A percentile compares a stretch with the other conserved stretches of the same genome.
Evolutionary conservation across 345 rosid genomes (phyloP).

Genomic region (Hibiscus tridactylites): DNA sequence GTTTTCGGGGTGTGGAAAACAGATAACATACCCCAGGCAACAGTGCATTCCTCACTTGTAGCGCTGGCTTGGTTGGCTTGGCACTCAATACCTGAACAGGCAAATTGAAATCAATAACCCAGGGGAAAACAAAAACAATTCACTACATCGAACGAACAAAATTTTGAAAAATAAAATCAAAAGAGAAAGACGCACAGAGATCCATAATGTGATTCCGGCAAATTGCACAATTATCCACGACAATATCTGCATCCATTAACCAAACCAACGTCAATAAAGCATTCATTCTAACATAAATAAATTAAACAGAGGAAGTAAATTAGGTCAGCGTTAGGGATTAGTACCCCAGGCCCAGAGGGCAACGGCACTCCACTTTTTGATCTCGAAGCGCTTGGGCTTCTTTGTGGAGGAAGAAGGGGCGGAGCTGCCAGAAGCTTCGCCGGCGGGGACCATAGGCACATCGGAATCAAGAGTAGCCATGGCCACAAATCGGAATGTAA

Average conservation of each 20-base stretch:
- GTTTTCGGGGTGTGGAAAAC: background rate
- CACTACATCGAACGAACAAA: background rate
- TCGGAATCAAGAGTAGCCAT: slow-evolving; percentile 84
- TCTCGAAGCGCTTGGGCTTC: slow-evolving; percentile 82
- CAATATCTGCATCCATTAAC: slow-evolving; percentile 55
- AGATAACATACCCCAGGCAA: slow-evolving; percentile 41
- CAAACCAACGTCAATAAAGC: background rate
- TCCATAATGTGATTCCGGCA: slow-evolving; percentile 95
- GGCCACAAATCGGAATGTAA: background rate
- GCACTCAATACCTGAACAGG: slow-evolving; percentile 74
- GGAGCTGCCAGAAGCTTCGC: slow-evolving; percentile 52
- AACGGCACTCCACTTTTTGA: slow-evolving; percentile 94
- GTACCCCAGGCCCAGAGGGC: slow-evolving; percentile 97
- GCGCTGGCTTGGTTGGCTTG: slow-evolving; percentile 99
- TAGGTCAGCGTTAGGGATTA: slow-evolving; percentile 15
- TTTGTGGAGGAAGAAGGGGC: slow-evolving; percentile 50
- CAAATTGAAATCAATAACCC: slow-evolving; percentile 7
- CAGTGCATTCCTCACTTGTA: slow-evolving; percentile 97
- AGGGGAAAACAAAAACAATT: background rate
- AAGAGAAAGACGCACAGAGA: slow-evolving; percentile 52
- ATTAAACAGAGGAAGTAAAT: background rate
- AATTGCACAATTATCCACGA: slow-evolving; percentile 91
- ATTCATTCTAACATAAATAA: background rate
- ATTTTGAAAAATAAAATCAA: background rate
- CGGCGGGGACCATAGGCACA: slow-evolving; percentile 70